phyloP scores from a whole-genome alignment of 176 grass and related monocot species.

The Tillandsia fasciculata region DNA sequence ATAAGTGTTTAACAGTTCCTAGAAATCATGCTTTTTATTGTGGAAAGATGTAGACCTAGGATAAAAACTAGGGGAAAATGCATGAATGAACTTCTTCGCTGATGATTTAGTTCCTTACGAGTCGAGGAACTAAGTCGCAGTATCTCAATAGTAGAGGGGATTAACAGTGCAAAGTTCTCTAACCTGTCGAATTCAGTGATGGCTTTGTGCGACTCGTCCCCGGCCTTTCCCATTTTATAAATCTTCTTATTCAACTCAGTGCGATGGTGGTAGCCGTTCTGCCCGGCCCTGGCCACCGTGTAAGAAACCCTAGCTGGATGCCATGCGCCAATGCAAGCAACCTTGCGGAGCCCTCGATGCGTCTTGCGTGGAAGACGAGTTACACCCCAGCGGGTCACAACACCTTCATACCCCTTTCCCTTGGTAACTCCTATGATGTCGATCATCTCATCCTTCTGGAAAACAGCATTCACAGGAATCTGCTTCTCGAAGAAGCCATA shows the following conservation, averaged over 20 bases:
- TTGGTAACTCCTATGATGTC: slow-evolving; percentile 94
- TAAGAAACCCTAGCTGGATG: slow-evolving; percentile 93
- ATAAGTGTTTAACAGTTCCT: neutral
- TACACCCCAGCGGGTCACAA: slow-evolving; percentile 93
- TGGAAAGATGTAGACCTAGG: too few species aligned
- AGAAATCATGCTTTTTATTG: too few species aligned
- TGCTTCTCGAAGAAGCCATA: slow-evolving; percentile 82
- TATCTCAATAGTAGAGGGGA: neutral
- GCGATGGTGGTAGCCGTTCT: slow-evolving; percentile 90
- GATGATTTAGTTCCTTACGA: neutral
- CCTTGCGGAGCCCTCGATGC: slow-evolving; percentile 88
- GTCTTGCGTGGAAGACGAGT: slow-evolving; percentile 94
- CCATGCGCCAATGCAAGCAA: slow-evolving; percentile 94
- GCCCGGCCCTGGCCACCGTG: slow-evolving; percentile 88
- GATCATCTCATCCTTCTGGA: slow-evolving; percentile 96
- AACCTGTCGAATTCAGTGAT: slow-evolving; percentile 77
- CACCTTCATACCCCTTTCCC: slow-evolving; percentile 96
- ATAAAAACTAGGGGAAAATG: too few species aligned
- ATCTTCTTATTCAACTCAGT: slow-evolving; percentile 97
- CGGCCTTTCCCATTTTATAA: slow-evolving; percentile 78
- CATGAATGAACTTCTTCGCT: neutral
- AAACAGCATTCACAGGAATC: slow-evolving; percentile 64
- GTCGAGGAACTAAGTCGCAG: neutral
- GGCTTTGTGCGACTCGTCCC: slow-evolving; percentile 59
- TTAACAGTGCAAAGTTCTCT: neutral